Conservation (phyloP, 345 rosid species). For the Melaleuca quinquenervia region DNA sequence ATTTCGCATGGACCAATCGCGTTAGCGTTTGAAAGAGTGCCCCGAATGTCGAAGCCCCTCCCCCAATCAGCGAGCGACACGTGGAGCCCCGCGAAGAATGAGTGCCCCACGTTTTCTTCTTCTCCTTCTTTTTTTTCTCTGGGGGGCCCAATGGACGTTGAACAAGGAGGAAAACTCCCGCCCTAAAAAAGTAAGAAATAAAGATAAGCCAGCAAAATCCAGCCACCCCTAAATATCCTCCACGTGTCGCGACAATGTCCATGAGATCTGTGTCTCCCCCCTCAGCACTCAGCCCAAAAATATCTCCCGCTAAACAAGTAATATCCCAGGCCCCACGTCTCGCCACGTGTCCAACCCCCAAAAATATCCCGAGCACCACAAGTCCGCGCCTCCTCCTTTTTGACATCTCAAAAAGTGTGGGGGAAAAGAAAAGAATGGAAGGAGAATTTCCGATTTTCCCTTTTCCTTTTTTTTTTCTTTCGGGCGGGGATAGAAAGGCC, state of each 20-base stretch:
- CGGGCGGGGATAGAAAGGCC: background rate
- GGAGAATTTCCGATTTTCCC: background rate
- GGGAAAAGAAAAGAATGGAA: background rate
- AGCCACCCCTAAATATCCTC: background rate
- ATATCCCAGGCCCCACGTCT: background rate
- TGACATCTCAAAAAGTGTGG: background rate
- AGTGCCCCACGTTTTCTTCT: no score
- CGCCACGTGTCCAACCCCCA: background rate
- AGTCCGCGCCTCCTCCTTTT: background rate
- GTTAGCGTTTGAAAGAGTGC: background rate
- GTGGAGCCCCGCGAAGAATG: background rate
- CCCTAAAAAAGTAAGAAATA: no score
- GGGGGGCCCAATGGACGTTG: no score
- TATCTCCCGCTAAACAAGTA: conserved; percentile 6
- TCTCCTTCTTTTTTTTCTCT: no score
- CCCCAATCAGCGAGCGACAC: background rate
- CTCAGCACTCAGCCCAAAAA: background rate
- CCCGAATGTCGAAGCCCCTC: background rate
- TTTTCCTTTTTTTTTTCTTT: background rate
- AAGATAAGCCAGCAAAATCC: background rate
- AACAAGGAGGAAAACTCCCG: no score
- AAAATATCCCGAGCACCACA: background rate
- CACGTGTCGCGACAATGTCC: conserved; percentile 11
- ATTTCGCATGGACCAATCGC: background rate
- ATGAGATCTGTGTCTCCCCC: conserved; percentile 4